Base-by-base conservation (phyloP, 306 rosid species). In the Dryas octopetala region DNA sequence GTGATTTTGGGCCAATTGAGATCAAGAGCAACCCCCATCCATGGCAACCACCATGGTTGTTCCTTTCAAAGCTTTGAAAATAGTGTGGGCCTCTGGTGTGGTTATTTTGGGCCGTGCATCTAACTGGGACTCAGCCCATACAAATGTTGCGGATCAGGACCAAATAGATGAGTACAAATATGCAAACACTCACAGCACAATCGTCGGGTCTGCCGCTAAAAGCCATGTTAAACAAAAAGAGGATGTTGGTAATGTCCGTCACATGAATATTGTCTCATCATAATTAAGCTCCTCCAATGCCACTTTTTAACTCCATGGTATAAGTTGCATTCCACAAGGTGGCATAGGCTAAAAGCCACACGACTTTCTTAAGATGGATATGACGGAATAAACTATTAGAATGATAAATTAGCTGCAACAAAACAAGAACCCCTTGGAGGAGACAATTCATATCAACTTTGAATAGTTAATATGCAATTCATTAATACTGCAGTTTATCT, bases 1-100 rank as follows among this genome's bases (percentile, higher is more conserved):
- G 28, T 79, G 70, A 57, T 69, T 78, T 76, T 55, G 4, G 23
- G 52, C 38, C 77, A 9, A 79, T 66, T 64, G 68, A 75, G 64
- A 55, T 23, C 23, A 23, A 23, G 23, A 23, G 23, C 23, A 23
- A 19, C 19, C 19, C 19, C 19, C 19, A 19, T 19, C 19, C 19
- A 19, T 19, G 19, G 19, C 19, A 19, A 23, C 23, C 23, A 23
- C 23, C 23, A 23, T 23, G 23, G 23, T 23, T 23, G 23, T 23
- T 23, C 23, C 23, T 23, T 23, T 23, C 23, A 23, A 23, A 23
- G 23, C 23, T 23, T 23, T 23, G 23, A 32, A 32, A 32, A 32
- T 32, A 2, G 38, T 32, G 38, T 32, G 38, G 3, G 38, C 38
- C 38, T 32, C 38, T 32, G 38, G 38, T 32, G 38, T 32, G 38